These are phyloP conservation scores for Wickerhamiella kazuoi DNA, from an alignment of 805 yeast genomes.

Conservation along the genomic window DNA sequence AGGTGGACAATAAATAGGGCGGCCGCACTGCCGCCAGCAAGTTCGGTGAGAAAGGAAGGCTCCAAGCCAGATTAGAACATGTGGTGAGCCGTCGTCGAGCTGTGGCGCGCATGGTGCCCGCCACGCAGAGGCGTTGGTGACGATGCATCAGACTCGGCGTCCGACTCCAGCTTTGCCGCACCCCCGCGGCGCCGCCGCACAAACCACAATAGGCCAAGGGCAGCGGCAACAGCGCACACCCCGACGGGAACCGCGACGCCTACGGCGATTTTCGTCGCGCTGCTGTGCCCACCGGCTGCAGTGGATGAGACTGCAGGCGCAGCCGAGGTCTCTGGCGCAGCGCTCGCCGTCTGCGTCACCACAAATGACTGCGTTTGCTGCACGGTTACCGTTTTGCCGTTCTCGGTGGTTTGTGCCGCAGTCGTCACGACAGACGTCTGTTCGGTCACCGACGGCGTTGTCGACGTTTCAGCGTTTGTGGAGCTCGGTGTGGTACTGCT, in stretches of 20 bases:
- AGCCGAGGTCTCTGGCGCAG: background rate
- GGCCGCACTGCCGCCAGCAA: too few species aligned
- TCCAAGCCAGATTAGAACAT: background rate
- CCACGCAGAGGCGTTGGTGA: background rate
- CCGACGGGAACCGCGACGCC: background rate
- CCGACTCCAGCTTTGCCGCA: background rate
- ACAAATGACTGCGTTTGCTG: background rate
- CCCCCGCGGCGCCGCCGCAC: background rate
- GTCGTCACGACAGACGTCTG: background rate
- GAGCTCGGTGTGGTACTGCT: too few species aligned
- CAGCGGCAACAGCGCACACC: background rate
- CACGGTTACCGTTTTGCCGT: background rate
- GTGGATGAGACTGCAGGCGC: background rate
- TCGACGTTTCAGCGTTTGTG: too few species aligned
- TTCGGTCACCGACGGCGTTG: too few species aligned
- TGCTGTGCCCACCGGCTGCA: background rate
- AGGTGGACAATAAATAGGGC: too few species aligned
- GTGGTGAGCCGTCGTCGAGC: background rate
- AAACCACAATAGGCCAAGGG: background rate
- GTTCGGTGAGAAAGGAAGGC: background rate
- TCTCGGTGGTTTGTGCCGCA: background rate
- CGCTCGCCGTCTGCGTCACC: background rate
- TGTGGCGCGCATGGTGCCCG: background rate
- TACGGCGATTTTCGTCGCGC: background rate
- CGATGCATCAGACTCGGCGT: background rate